These are phyloP conservation scores for Setaria italica DNA, from an alignment of 202 grass and related monocot species.

Conservation along the genomic window DNA sequence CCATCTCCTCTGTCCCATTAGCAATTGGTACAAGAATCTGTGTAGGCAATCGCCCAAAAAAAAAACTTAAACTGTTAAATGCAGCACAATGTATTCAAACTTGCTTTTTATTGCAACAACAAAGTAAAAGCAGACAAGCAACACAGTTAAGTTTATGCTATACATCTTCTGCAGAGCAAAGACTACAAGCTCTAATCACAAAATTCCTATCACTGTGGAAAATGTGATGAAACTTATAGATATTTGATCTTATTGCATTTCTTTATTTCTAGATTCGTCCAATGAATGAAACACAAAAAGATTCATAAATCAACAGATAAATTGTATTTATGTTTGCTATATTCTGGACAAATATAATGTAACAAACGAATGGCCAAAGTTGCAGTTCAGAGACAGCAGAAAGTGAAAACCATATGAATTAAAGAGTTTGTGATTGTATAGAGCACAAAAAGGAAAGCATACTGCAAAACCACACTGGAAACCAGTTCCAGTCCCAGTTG, in stretches of 20 bases:
- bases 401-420: background rate
- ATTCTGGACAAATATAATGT: background rate
- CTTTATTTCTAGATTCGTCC: background rate
- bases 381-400: slow-evolving; percentile 1
- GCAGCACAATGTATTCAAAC: slow-evolving; percentile 2
- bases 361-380: background rate
- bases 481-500: background rate
- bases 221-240: background rate
- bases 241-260: background rate
- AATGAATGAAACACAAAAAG: background rate
- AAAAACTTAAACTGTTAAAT: background rate
- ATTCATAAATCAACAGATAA: background rate
- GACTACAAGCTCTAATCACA: background rate
- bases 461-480: background rate
- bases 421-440: background rate
- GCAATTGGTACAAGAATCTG: slow-evolving; percentile 88
- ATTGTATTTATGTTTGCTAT: background rate
- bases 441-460: background rate
- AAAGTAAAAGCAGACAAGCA: slow-evolving; percentile 15
- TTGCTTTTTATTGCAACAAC: background rate
- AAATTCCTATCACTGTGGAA: background rate
- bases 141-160: background rate
- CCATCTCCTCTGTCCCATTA: slow-evolving; percentile 88
- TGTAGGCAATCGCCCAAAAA: background rate
- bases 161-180: background rate